Evolutionary conservation across 1,284 basidiomycete genomes (phyloP).

Genomic region (Sanguinoderma infundibulare): DNA sequence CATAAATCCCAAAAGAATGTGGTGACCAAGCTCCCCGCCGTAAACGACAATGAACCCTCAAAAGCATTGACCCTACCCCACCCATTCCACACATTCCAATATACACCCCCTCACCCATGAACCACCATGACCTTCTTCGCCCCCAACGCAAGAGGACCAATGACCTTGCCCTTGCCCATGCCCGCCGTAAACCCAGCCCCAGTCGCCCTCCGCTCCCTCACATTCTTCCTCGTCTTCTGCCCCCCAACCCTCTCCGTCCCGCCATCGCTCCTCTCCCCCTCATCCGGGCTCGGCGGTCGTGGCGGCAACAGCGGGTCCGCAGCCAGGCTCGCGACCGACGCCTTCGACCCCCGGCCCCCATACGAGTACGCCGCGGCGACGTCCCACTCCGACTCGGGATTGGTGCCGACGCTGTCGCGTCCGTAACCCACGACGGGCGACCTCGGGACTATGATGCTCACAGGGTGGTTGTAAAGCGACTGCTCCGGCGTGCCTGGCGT

Average conservation of each 20-base stretch:
- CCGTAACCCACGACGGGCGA: not conserved
- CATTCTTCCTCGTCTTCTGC: conserved; percentile 1
- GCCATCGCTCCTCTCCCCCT: conserved; percentile 9
- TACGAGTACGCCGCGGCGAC: conserved; percentile 29
- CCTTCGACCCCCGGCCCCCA: not conserved
- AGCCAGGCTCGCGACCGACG: not conserved
- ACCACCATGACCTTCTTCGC: not conserved
- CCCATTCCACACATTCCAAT: too few species aligned
- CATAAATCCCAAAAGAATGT: not conserved
- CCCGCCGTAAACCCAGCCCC: not conserved
- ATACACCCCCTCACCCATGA: not conserved
- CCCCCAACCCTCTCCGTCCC: not conserved
- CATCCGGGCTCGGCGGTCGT: not conserved
- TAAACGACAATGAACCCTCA: not conserved
- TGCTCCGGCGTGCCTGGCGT: not conserved
- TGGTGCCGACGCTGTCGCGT: conserved; percentile 4
- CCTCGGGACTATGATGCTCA: too few species aligned
- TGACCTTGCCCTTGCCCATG: not conserved
- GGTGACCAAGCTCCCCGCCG: not conserved
- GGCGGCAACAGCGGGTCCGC: not conserved
- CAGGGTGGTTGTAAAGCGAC: not conserved
- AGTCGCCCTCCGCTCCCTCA: not conserved
- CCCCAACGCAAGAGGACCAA: not conserved
- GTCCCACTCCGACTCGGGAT: conserved; percentile 31
- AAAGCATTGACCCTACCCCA: not conserved